Base-by-base conservation (phyloP, 2,329 filamentous ascomycete genomes). In the Talaromyces amestolkiae region DNA sequence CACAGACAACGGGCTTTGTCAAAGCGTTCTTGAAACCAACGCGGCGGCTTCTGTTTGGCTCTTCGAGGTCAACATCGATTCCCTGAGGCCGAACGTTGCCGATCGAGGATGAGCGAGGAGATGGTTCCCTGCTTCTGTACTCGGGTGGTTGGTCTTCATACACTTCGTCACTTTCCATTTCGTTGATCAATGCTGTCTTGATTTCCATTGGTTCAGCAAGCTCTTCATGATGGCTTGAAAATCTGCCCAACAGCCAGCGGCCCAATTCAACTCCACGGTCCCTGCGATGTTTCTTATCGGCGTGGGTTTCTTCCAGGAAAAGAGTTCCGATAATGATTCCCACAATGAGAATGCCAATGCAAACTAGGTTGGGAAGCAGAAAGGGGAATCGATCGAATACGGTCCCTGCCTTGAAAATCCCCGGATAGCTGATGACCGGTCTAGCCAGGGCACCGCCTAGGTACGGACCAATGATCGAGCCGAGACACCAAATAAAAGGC, bases 401-500 rank as follows among this genome's bases (percentile, higher is more conserved):
- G 15, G 89, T 90, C 67, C 88, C 91, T 19, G 83, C 82, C 11
- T 83, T 76, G 75, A 97, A 98, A 39, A 92, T 71, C 63, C 79
- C 80, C 13, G 94, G 93, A 74, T 95, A 95, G 76, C 87, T 93
- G 68, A 89, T 84, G 73, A 92, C 95, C 22, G 95, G 95, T 72
- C 92, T 87, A 60, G 95, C 94, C 60, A 99, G 85, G 65, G 92
- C 88, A 72, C 95, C 95, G 73, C 95, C 95, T 74, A 98, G 90
- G 75, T 91, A 91, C 58, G 94, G 93, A 39, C 95, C 95, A 70
- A 97, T 84, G 72, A 98, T 97, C 33, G 94, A 97, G 84, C 95
- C 95, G 74, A 99, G 85, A 75, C 93, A 97, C 95, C 95, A 99
- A 31, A 98, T 92, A 76, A 97, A 92, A 7, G 95, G 95, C 93